phyloP scores from a whole-genome alignment of 495 filamentous ascomycete genomes.

The Xylaria telfairii region DNA sequence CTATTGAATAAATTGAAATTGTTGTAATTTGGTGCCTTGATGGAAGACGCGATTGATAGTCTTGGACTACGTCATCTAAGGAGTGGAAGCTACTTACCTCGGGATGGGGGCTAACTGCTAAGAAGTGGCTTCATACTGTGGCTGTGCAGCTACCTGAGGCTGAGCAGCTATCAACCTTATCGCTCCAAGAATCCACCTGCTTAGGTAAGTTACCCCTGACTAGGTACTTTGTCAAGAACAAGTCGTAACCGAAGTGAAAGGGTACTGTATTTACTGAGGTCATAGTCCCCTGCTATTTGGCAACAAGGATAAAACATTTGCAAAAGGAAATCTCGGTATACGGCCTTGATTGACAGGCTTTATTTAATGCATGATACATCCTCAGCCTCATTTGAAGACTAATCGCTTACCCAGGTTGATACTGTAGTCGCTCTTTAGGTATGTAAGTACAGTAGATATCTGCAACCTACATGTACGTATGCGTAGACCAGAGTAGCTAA shows the following conservation, averaged over 20 bases:
- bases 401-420: background rate
- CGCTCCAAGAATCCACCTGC: background rate
- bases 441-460: no score
- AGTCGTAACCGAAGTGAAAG: background rate
- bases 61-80: slow-evolving; percentile 19
- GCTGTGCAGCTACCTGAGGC: background rate
- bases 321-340: background rate
- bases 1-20: background rate
- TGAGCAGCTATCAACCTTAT: background rate
- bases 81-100: no score
- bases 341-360: background rate
- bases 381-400: background rate
- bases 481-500: background rate
- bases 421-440: no score
- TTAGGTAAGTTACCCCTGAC: slow-evolving; percentile 6
- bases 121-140: background rate
- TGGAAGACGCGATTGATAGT: slow-evolving; percentile 22
- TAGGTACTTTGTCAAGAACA: background rate
- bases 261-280: no score
- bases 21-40: background rate
- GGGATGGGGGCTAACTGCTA: no score
- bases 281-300: background rate
- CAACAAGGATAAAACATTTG: background rate
- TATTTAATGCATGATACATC: background rate
- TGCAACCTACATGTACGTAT: background rate